Evolutionary conservation across 495 filamentous ascomycete genomes (phyloP).

Genomic region (Rostrohypoxylon terebratum): DNA sequence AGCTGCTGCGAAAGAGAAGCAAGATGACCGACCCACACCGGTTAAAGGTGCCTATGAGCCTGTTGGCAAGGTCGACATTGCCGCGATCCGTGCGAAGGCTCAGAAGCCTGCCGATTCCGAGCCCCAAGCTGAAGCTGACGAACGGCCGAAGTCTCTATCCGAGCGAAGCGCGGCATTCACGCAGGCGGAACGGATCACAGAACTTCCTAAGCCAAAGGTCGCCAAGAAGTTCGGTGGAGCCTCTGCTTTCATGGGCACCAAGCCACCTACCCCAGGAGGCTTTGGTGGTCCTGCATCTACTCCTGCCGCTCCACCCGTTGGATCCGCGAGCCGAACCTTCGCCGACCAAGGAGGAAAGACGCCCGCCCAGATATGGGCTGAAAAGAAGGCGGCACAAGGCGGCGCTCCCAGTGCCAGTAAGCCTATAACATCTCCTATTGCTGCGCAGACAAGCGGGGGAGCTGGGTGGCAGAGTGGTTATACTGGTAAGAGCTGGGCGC

Average conservation of each 20-base stretch:
- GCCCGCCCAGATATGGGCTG: constrained; percentile 95
- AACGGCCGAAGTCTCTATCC: constrained; percentile 67
- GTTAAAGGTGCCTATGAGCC: constrained; percentile 95
- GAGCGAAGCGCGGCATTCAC: constrained; percentile 75
- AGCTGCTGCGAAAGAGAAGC: constrained; percentile 75
- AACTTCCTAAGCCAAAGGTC: constrained; percentile 92
- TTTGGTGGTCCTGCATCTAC: constrained; percentile 61
- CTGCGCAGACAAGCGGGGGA: constrained; percentile 74
- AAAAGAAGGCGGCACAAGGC: constrained; percentile 88
- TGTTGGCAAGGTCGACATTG: constrained; percentile 93
- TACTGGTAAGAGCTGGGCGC: constrained; percentile 85
- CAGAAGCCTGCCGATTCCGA: constrained; percentile 67
- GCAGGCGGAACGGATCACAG: constrained; percentile 82
- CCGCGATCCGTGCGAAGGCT: constrained; percentile 85
- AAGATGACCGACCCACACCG: constrained; percentile 80
- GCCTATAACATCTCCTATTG: constrained; percentile 63
- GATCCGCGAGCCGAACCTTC: constrained; percentile 88
- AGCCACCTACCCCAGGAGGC: constrained; percentile 81
- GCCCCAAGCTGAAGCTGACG: constrained; percentile 58
- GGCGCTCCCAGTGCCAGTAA: constrained; percentile 61
- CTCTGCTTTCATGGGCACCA: constrained; percentile 84
- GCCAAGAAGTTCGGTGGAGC: constrained; percentile 83
- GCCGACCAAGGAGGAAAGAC: constrained; percentile 96
- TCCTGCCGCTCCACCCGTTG: constrained; percentile 69
- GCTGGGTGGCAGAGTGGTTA: constrained; percentile 90